phyloP scores from a whole-genome alignment of 257 asterid species.

The Nicotiana paniculata region DNA sequence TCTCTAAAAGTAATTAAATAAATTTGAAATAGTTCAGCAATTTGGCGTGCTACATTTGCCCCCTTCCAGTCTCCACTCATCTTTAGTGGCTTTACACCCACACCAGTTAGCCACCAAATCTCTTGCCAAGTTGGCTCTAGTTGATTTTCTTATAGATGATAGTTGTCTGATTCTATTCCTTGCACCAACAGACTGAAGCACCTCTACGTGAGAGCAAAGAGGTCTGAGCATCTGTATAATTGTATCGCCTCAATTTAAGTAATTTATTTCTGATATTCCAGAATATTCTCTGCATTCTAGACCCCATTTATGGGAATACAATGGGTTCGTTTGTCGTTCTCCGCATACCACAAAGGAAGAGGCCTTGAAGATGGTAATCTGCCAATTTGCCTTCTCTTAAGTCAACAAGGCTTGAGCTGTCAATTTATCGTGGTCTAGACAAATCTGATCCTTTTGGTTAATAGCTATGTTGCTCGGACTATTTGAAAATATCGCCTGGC shows the following conservation, averaged over 20 bases:
- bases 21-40: not conserved
- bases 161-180: not conserved
- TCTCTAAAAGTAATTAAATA: not conserved
- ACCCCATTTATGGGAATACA: too few species aligned
- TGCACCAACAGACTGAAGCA: not conserved
- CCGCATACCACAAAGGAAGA: not conserved
- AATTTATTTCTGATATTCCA: not conserved
- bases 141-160: not conserved
- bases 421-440: not conserved
- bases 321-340: not conserved
- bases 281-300: not conserved
- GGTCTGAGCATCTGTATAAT: not conserved
- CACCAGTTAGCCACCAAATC: not conserved
- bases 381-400: not conserved
- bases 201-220: not conserved
- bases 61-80: not conserved
- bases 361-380: not conserved
- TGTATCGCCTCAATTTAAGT: not conserved
- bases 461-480: too few species aligned
- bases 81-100: not conserved
- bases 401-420: not conserved
- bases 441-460: not conserved
- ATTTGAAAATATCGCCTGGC: too few species aligned
- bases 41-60: not conserved
- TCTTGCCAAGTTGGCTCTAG: not conserved